Evolutionary conservation across 768 basidiomycete genomes (phyloP).

Genomic region (Leccinum incarnatum): DNA sequence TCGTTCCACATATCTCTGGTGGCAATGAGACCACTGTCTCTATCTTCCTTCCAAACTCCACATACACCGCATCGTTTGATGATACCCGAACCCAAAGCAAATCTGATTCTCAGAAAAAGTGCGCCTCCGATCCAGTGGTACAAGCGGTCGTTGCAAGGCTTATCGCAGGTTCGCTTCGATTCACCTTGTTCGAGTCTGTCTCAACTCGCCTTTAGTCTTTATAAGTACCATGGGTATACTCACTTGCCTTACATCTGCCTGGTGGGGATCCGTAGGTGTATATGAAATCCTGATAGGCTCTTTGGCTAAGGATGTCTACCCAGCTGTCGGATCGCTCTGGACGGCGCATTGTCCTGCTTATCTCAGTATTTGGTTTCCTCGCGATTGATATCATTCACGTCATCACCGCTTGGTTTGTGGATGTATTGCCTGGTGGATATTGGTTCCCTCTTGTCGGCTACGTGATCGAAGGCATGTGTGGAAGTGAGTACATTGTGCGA

Average conservation of each 20-base stretch:
- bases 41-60: slow-evolving; percentile 4
- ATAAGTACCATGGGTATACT: slow-evolving; percentile 66
- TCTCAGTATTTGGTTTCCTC: slow-evolving; percentile 60
- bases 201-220: slow-evolving; percentile 46
- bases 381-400: slow-evolving; percentile 65
- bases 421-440: slow-evolving; percentile 73
- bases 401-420: slow-evolving; percentile 55
- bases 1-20: not conserved
- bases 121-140: slow-evolving; percentile 68
- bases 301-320: not conserved
- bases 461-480: slow-evolving; percentile 64
- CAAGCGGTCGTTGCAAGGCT: slow-evolving; percentile 68
- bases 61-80: not conserved
- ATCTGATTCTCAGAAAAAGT: slow-evolving; percentile 31
- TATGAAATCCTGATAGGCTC: not conserved
- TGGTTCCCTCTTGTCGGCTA: slow-evolving; percentile 72
- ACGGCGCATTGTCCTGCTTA: slow-evolving; percentile 59
- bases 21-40: not conserved
- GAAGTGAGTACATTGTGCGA: slow-evolving; percentile 46
- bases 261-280: slow-evolving; percentile 76
- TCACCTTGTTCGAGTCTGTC: not conserved
- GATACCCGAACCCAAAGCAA: not conserved
- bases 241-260: slow-evolving; percentile 74
- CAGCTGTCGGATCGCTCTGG: slow-evolving; percentile 80
- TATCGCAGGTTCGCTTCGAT: slow-evolving; percentile 47